These are phyloP conservation scores for Magnaporthiopsis rhizophila DNA, from an alignment of 2,329 filamentous ascomycete species.

Conservation along the genomic window DNA sequence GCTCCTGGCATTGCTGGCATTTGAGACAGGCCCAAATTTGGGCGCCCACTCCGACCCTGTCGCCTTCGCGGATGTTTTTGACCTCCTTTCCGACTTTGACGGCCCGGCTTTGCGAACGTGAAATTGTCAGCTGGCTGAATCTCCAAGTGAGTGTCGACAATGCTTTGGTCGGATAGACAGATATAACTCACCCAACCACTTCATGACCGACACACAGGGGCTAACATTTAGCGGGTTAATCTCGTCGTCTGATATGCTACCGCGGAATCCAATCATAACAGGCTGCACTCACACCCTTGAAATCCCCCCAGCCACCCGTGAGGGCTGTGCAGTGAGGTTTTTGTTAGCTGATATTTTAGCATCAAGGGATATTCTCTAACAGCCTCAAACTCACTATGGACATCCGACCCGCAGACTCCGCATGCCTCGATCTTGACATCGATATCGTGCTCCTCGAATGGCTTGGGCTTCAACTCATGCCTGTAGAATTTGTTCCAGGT, in stretches of 20 bases:
- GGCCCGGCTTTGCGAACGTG: conserved; percentile 32
- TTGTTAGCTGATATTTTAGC: neutral
- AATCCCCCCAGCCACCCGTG: conserved; percentile 43
- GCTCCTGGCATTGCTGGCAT: conserved; percentile 36
- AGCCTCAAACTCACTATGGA: conserved; percentile 35
- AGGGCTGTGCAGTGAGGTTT: conserved; percentile 23
- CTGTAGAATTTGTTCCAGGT: conserved; percentile 33
- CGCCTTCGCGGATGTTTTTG: conserved; percentile 47
- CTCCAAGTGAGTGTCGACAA: too few species aligned
- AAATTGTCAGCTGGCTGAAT: neutral
- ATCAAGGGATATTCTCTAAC: neutral
- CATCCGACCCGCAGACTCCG: conserved; percentile 52
- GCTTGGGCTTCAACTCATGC: conserved; percentile 10
- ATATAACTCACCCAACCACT: conserved; percentile 2
- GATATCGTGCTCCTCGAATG: conserved; percentile 61
- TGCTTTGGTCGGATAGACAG: neutral
- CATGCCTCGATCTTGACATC: conserved; percentile 65
- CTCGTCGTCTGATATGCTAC: neutral
- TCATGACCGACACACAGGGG: conserved; percentile 52
- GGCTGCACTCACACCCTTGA: conserved; percentile 17
- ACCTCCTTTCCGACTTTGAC: conserved; percentile 30
- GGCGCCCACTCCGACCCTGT: conserved; percentile 57
- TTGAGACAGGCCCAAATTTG: conserved; percentile 50
- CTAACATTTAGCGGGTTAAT: neutral
- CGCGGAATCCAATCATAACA: neutral